Evolutionary conservation across 495 filamentous ascomycete genomes (phyloP), one percentile per base, ranked within the genome.

Genomic region (Oidiodendron maius): DNA sequence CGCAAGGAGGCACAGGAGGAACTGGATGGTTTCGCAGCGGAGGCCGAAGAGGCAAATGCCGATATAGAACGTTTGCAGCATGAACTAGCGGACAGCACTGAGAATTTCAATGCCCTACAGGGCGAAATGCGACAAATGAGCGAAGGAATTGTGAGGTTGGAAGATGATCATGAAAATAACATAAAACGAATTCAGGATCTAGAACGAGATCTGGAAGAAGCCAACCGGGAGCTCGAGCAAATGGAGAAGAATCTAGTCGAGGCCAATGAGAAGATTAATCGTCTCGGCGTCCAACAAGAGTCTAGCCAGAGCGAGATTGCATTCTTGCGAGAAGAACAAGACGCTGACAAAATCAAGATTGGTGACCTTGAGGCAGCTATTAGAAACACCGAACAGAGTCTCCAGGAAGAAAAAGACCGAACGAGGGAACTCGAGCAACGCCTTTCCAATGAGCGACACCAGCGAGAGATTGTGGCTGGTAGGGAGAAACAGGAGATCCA

Each of bases 271-370:
- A 96, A 96, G 68, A 82, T 84, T 25, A 82, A 94, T 56, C 76
- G 90, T 34, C 71, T 96, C 10, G 84, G 82, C 8, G 87, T 98
- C 41, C 90, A 97, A 64, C 82, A 89, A 44, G 93, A 98, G 68
- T 93, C 87, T 3, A 83, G 83, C 50, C 91, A 96, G 60, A 84
- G 83, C 41, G 93, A 98, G 66, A 95, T 97, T 62, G 80, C 85
- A 0, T 98, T 98, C 78, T 62, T 98, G 21, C 82, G 94, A 4
- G 94, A 98, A 60, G 93, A 98, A 69, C 93, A 97, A 70, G 93
- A 98, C 64, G 82, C 78, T 28, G 94, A 98, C 64, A 98, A 97
- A 76, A 96, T 98, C 61, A 89, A 89, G 64, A 98, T 97, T 55
- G 89, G 93, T 17, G 87, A 96, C 55, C 71, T 97, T 3, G 89